phyloP scores from a whole-genome alignment of 306 rosid species.

The Hylodesmum podocarpum region DNA sequence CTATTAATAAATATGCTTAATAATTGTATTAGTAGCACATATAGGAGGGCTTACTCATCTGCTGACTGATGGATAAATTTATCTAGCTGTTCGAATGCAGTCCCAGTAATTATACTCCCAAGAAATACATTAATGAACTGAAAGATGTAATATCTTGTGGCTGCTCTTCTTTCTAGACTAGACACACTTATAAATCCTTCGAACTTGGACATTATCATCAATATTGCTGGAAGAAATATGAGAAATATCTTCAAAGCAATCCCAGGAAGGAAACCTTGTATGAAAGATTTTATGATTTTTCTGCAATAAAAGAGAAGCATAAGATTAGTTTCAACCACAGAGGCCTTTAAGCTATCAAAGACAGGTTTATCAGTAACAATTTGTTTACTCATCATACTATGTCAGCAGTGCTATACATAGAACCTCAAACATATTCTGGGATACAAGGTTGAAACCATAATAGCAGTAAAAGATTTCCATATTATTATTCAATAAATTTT shows the following conservation, averaged over 20 bases:
- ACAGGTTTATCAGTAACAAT: constrained; percentile 10
- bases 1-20: background rate
- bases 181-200: constrained; percentile 83
- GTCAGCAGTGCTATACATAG: background rate
- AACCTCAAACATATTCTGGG: background rate
- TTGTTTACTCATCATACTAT: background rate
- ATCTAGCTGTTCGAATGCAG: constrained; percentile 93
- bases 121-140: constrained; percentile 88
- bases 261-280: constrained; percentile 99
- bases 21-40: background rate
- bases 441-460: background rate
- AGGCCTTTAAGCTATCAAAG: background rate
- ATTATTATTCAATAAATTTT: background rate
- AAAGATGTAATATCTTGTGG: constrained; percentile 83
- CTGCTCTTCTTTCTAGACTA: constrained; percentile 81
- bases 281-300: constrained; percentile 63
- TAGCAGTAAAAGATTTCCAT: background rate
- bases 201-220: constrained; percentile 94
- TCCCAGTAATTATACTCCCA: constrained; percentile 95
- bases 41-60: constrained; percentile 59
- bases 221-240: constrained; percentile 72
- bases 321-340: background rate
- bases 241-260: constrained; percentile 93
- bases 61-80: constrained; percentile 86
- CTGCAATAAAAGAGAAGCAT: constrained; percentile 47